Conservation (phyloP, 78 protist genomes). For the Thecamonas trahens region DNA sequence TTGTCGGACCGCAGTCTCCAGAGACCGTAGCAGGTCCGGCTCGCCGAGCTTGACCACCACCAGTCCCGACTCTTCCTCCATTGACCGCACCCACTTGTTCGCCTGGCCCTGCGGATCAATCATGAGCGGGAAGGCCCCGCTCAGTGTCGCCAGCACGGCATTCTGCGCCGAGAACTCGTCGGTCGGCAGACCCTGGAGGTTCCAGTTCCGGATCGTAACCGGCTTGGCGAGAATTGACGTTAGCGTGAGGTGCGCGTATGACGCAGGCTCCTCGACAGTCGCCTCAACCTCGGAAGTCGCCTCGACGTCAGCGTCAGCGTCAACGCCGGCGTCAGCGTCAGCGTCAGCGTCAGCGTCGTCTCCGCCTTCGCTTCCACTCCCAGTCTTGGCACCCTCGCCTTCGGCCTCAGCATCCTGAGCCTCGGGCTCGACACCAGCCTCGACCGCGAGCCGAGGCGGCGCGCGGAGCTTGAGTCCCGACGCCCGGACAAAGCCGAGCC, state of each 20-base stretch:
- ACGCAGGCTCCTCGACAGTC: constrained; percentile 6
- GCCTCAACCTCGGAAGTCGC: no score
- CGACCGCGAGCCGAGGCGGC: no score
- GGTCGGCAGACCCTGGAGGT: constrained; percentile 57
- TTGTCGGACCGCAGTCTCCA: constrained; percentile 56
- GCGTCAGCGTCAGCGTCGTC: no score
- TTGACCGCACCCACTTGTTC: constrained; percentile 65
- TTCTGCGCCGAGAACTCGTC: constrained; percentile 77
- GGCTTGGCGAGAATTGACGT: constrained; percentile 36
- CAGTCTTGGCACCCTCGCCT: no score
- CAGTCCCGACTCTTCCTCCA: constrained; percentile 11
- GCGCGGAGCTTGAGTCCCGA: constrained; percentile 27
- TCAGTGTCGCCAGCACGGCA: constrained; percentile 49
- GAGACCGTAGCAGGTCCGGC: constrained; percentile 32
- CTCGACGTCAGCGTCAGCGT: no score
- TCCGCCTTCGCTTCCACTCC: no score
- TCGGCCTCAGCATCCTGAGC: constrained; percentile 11
- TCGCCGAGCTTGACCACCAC: constrained; percentile 59
- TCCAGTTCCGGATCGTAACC: constrained; percentile 57
- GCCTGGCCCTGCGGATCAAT: constrained; percentile 95
- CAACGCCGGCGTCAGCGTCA: no score
- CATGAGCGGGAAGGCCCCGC: constrained; percentile 77
- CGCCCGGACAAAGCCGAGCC: not conserved
- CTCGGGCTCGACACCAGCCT: constrained; percentile 24
- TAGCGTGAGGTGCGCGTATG: constrained; percentile 6